phyloP scores from a whole-genome alignment of 2,329 filamentous ascomycete species.

The Colletotrichum sp. region DNA sequence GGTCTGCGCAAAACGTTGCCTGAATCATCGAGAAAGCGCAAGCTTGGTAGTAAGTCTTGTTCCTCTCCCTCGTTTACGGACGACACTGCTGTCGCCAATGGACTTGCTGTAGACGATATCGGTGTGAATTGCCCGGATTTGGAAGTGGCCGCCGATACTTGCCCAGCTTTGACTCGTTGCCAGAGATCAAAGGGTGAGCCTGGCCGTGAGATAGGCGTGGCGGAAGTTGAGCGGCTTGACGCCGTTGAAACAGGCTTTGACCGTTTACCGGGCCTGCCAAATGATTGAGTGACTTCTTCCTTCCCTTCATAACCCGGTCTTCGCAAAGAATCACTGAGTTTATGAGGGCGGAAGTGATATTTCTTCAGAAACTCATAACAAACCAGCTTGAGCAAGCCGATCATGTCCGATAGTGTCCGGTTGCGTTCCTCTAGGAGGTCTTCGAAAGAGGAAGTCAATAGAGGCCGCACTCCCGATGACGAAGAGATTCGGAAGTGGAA shows the following conservation, averaged over 20 bases:
- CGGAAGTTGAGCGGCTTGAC: conserved; percentile 5
- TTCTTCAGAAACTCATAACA: conserved; percentile 76
- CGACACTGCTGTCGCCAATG: not conserved
- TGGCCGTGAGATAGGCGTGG: conserved; percentile 1
- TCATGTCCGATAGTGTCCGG: conserved; percentile 53
- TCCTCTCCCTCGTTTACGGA: not conserved
- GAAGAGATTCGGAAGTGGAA: conserved; percentile 75
- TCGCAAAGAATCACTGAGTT: conserved; percentile 22
- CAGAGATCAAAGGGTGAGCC: conserved; percentile 40
- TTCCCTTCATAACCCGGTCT: not conserved
- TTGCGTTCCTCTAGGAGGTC: conserved; percentile 48
- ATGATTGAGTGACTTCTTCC: not conserved
- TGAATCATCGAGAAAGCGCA: conserved; percentile 40
- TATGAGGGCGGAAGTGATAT: conserved; percentile 68
- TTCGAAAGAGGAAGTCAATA: conserved; percentile 21
- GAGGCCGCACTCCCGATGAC: not conserved
- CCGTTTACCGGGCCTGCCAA: not conserved
- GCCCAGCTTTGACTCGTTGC: conserved; percentile 39
- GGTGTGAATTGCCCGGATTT: not conserved
- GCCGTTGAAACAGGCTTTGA: not conserved
- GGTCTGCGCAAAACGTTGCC: conserved; percentile 49
- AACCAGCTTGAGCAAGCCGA: conserved; percentile 71
- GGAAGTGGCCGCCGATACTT: not conserved
- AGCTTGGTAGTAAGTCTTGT: not conserved
- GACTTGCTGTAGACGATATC: not conserved